A percentile compares a stretch with the other conserved stretches of the same genome.
These are phyloP conservation scores for Penicillium sp. DNA, from an alignment of 2,329 filamentous ascomycete species.

Conservation along the genomic window DNA sequence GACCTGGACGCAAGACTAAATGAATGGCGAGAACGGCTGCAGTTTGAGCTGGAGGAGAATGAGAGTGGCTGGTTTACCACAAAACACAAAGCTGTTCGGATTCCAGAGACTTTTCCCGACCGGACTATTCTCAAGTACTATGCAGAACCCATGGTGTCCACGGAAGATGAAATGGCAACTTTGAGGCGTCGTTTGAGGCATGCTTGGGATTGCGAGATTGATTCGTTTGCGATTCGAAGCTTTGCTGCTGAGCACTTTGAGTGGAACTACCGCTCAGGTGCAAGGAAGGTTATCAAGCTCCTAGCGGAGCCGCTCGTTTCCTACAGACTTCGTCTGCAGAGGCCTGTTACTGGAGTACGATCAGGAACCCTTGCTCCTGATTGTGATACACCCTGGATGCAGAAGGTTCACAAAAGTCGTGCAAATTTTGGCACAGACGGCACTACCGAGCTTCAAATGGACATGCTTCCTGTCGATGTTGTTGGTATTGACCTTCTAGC, in stretches of 20 bases:
- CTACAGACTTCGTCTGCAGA: slow-evolving; percentile 48
- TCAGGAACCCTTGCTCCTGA: slow-evolving; percentile 35
- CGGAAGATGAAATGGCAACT: slow-evolving; percentile 51
- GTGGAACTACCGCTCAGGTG: slow-evolving; percentile 74
- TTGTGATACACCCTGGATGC: slow-evolving; percentile 55
- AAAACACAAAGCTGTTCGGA: slow-evolving; percentile 66
- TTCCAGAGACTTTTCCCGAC: slow-evolving; percentile 79
- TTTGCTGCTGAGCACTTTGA: slow-evolving; percentile 79
- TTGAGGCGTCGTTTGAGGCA: slow-evolving; percentile 50
- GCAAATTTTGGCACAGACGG: slow-evolving; percentile 70
- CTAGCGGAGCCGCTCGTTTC: slow-evolving; percentile 72
- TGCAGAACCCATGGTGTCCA: slow-evolving; percentile 77
- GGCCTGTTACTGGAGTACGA: slow-evolving; percentile 35
- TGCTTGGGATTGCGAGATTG: slow-evolving; percentile 59
- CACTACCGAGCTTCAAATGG: slow-evolving; percentile 70
- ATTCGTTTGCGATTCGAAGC: slow-evolving; percentile 62
- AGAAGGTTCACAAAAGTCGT: slow-evolving; percentile 63
- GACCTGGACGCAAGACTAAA: slow-evolving; percentile 42
- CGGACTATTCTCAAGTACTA: slow-evolving; percentile 78
- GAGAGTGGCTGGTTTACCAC: slow-evolving; percentile 73
- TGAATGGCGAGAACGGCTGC: slow-evolving; percentile 67
- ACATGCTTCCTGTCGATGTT: slow-evolving; percentile 69
- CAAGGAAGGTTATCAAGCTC: slow-evolving; percentile 76
- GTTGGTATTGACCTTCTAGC: slow-evolving; percentile 70
- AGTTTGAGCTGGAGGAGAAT: slow-evolving; percentile 76